phyloP scores from a whole-genome alignment of 495 filamentous ascomycete species.

The Aspergillus hancockii region DNA sequence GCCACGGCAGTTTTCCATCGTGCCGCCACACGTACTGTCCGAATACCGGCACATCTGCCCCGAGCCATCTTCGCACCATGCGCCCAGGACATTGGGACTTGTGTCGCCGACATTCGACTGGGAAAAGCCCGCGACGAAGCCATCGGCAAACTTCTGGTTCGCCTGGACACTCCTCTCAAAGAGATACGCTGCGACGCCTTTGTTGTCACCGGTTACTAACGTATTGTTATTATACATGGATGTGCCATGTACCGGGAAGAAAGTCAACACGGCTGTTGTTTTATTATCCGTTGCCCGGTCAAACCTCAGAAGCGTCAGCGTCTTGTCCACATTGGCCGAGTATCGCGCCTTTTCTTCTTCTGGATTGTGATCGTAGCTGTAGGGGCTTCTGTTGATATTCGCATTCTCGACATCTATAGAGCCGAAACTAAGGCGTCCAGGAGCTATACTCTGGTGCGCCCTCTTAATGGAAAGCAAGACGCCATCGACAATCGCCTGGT shows the following conservation, averaged over 20 bases:
- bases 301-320: conserved; percentile 81
- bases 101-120: conserved; percentile 95
- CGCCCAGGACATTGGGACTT: conserved; percentile 82
- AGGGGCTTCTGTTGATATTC: conserved; percentile 89
- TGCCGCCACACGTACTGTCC: conserved; percentile 79
- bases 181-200: conserved; percentile 85
- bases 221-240: conserved; percentile 93
- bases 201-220: conserved; percentile 90
- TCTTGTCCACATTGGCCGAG: conserved; percentile 78
- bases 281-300: conserved; percentile 69
- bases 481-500: conserved; percentile 87
- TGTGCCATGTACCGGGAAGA: conserved; percentile 94
- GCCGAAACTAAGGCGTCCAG: conserved; percentile 72
- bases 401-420: conserved; percentile 74
- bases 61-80: conserved; percentile 77
- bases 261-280: conserved; percentile 79
- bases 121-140: conserved; percentile 92
- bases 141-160: conserved; percentile 54
- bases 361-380: conserved; percentile 89
- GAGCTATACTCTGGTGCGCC: conserved; percentile 74
- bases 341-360: conserved; percentile 74
- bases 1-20: conserved; percentile 76
- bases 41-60: conserved; percentile 66
- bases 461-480: conserved; percentile 76
- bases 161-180: conserved; percentile 72